Evolutionary conservation across 2,329 filamentous ascomycete genomes (phyloP).

Genomic region (Arachnopeziza araneosa): DNA sequence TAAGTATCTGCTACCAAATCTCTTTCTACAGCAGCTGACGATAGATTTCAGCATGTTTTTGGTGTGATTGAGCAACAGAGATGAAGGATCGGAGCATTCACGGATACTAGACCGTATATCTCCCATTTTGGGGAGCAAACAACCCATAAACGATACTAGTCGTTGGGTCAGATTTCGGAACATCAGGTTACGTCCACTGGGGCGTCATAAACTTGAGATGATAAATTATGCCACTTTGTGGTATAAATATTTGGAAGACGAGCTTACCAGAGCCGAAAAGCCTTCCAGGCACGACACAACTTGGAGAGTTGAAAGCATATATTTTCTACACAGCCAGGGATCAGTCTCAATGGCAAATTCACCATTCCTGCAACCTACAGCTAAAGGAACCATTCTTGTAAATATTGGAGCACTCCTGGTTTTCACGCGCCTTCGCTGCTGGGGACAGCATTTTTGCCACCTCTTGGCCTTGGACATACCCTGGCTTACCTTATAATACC

Average conservation of each 20-base stretch:
- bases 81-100: background rate
- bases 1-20: slow-evolving; percentile 7
- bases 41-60: slow-evolving; percentile 17
- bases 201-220: background rate
- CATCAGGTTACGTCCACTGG: background rate
- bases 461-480: slow-evolving; percentile 33
- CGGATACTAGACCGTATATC: background rate
- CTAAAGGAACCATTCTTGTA: slow-evolving; percentile 32
- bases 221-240: background rate
- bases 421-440: slow-evolving; percentile 32
- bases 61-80: slow-evolving; percentile 8
- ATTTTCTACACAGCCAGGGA: no score
- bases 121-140: background rate
- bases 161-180: background rate
- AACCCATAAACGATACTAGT: background rate
- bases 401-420: slow-evolving; percentile 43
- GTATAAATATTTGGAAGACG: background rate
- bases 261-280: no score
- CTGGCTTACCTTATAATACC: slow-evolving; percentile 3
- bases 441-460: slow-evolving; percentile 33
- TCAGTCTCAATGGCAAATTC: no score
- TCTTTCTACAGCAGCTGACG: background rate
- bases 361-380: background rate
- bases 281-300: no score
- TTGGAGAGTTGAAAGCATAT: no score